Conservation (phyloP, 2,329 filamentous ascomycete species). For the Fusarium graminum region DNA sequence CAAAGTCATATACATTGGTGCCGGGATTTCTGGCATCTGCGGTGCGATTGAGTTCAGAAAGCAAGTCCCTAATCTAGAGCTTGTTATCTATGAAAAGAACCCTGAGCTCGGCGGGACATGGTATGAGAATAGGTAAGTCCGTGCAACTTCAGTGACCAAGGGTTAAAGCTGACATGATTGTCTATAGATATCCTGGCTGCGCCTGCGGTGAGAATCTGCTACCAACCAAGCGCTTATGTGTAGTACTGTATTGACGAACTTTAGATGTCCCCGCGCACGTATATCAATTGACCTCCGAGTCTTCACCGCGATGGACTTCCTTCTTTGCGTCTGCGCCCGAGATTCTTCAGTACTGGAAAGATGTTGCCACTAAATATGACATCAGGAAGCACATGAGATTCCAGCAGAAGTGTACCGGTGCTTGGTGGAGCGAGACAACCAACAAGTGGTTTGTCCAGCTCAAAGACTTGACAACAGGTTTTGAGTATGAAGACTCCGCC, state of each 20-base stretch:
- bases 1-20: conserved; percentile 24
- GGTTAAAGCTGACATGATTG: not conserved
- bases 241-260: no score
- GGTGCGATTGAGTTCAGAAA: conserved; percentile 23
- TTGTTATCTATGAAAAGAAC: conserved; percentile 27
- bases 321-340: conserved; percentile 24
- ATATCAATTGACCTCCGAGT: conserved; percentile 17
- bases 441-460: conserved; percentile 24
- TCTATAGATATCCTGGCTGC: conserved; percentile 14
- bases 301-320: conserved; percentile 14
- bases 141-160: no score
- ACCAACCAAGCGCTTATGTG: no score
- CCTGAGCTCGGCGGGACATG: conserved; percentile 24
- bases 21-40: conserved; percentile 7
- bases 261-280: conserved; percentile 20
- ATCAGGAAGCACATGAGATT: conserved; percentile 16
- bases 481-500: conserved; percentile 7
- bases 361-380: not conserved
- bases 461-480: conserved; percentile 3
- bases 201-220: conserved; percentile 1
- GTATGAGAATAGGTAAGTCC: conserved; percentile 17
- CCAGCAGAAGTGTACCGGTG: conserved; percentile 9
- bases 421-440: conserved; percentile 1
- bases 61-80: conserved; percentile 5
- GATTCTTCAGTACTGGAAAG: conserved; percentile 27